Evolutionary conservation across 1,284 basidiomycete genomes (phyloP), one percentile per base, ranked within the genome.

Genomic region (Austroboletus olivaceoglutinosus): DNA sequence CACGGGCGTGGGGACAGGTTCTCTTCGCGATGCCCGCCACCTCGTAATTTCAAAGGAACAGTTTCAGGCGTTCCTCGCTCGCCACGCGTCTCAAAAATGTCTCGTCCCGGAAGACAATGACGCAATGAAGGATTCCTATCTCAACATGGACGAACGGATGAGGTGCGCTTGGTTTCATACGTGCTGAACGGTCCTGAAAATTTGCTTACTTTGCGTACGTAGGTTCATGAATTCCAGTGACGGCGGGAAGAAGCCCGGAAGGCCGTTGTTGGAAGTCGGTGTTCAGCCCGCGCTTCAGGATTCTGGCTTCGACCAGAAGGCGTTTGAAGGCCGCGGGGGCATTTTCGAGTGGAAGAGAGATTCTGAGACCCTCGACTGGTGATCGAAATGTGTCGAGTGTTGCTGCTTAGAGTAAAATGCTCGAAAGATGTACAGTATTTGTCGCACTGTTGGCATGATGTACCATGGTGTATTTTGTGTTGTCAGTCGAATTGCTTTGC

Each of bases 101-200:
- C 59, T 75, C 3, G 70, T 75, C 9, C 68, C 72, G 0, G 74
- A 73, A 55, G 58, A 66, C 40, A 75, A 75, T 39, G 61, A 68
- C 2, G 45, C 67, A 1, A 75, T 73, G 68, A 65, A 65, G 36
- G 69, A 71, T 40, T 72, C 68, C 2, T 73, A 73, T 41, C 52
- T 73, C 8, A 60, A 62, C 39, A 47, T 73, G 21, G 72, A 74
- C 43, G 73, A 73, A 53, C 45, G 66, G 12, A 67, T 72, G 69
- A 50, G 70, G 70, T 69, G 23, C 11, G 56, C 41, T 11, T 11
- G 6, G 9, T 38, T 22, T 16, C 22, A 6, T 1, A 12, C 31
- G 13, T 33, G 12, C 12, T 8, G 25, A 25, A 9, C 25, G 25
- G 10, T n/a, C n/a, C n/a, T n/a, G 10, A 25, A 25, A 9, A 5